A percentile compares a stretch with the other conserved stretches of the same genome.
These are phyloP conservation scores for Petrea volubilis DNA, from an alignment of 257 asterid species.

Conservation along the genomic window DNA sequence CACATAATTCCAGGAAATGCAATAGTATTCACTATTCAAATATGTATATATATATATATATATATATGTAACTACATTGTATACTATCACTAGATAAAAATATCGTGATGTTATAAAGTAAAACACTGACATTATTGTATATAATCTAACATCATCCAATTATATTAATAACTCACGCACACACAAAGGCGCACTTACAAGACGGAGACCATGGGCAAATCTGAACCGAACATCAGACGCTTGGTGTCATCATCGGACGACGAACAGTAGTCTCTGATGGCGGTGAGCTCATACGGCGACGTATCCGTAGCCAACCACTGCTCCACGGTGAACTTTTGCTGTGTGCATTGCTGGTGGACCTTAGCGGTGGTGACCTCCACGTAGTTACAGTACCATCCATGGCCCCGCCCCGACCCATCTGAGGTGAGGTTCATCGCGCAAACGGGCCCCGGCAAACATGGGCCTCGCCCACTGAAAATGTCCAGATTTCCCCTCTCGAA, in stretches of 20 bases:
- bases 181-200: constrained; percentile 10
- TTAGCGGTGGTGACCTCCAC: constrained; percentile 65
- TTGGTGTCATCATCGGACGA: neutral
- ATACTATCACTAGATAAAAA: too few relatives aligned
- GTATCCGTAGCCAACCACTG: constrained; percentile 76
- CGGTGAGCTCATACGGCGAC: constrained; percentile 58
- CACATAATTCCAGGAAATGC: too few relatives aligned
- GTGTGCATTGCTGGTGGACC: constrained; percentile 43
- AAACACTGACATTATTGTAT: too few relatives aligned
- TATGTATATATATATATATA: too few relatives aligned
- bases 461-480: constrained; percentile 70
- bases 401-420: constrained; percentile 63
- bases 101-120: too few relatives aligned
- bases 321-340: constrained; percentile 52
- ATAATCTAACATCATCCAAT: too few relatives aligned
- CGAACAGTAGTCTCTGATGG: constrained; percentile 41
- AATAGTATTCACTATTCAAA: too few relatives aligned
- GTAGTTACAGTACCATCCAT: constrained; percentile 74
- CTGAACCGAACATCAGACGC: neutral
- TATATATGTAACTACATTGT: too few relatives aligned
- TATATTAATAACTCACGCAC: neutral
- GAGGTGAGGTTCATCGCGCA: constrained; percentile 70
- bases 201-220: constrained; percentile 10
- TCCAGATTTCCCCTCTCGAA: constrained; percentile 77
- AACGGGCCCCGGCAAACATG: constrained; percentile 57